These are phyloP conservation scores for Termitomyces sp. DNA, from an alignment of 768 basidiomycete genomes.

Conservation along the genomic window DNA sequence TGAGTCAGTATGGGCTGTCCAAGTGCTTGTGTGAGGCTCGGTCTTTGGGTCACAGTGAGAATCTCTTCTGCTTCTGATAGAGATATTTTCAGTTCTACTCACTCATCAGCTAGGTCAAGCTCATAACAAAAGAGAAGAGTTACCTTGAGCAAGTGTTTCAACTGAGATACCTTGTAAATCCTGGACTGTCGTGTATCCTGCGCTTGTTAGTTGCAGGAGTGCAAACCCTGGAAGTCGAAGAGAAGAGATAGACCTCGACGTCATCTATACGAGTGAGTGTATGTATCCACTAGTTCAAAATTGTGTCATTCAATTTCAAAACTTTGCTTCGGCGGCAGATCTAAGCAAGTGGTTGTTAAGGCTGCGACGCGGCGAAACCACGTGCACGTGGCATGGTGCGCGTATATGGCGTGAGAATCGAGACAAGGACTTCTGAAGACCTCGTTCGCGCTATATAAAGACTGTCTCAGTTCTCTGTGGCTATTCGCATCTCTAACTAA, in stretches of 20 bases:
- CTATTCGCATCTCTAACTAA: no score
- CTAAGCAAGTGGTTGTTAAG: not conserved
- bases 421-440: no score
- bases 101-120: not conserved
- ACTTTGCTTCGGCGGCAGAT: not conserved
- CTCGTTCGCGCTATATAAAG: no score
- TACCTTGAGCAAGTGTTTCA: constrained; percentile 48
- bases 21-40: constrained; percentile 12
- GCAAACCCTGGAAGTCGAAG: constrained; percentile 39
- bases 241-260: constrained; percentile 38
- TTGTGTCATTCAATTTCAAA: no score
- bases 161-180: constrained; percentile 41
- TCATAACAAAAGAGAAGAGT: not conserved
- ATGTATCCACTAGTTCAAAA: no score
- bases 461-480: no score
- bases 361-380: no score
- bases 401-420: no score
- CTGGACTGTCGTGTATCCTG: constrained; percentile 53
- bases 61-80: constrained; percentile 40
- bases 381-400: not conserved
- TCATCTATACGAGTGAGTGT: not conserved
- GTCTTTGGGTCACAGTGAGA: constrained; percentile 33
- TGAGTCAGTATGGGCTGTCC: constrained; percentile 39
- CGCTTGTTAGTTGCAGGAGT: constrained; percentile 38
- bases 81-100: constrained; percentile 45